These are phyloP conservation scores for Crithidia mellificae DNA, from an alignment of 208 protist genomes.

Conservation along the genomic window DNA sequence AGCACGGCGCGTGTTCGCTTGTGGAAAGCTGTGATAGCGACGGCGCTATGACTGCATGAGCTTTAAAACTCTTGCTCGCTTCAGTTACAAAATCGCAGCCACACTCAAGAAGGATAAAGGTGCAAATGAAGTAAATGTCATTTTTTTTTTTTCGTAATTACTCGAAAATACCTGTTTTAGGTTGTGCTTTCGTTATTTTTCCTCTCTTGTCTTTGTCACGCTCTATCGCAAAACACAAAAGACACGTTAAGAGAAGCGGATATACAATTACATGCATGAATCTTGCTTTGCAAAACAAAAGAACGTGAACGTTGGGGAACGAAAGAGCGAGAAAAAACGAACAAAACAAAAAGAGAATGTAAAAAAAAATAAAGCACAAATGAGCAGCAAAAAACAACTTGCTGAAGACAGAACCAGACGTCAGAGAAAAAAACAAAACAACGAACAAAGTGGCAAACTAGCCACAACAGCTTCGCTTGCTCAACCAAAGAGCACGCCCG, in stretches of 20 bases:
- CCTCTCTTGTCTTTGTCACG: neutral
- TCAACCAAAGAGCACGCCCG: neutral
- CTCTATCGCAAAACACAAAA: neutral
- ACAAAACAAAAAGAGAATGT: neutral
- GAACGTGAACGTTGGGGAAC: neutral
- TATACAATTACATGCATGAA: constrained; percentile 3
- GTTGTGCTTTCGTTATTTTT: neutral
- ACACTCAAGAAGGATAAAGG: too few species aligned
- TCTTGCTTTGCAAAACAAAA: neutral
- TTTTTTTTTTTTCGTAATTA: neutral
- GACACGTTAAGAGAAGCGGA: neutral
- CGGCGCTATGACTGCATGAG: too few species aligned
- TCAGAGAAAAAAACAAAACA: too few species aligned
- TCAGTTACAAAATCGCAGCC: too few species aligned
- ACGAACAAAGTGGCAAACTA: too few species aligned
- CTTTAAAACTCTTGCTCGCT: too few species aligned
- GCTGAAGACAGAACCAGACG: neutral
- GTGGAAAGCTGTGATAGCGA: too few species aligned
- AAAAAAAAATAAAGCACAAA: constrained; percentile 14
- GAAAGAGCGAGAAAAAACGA: constrained; percentile 13
- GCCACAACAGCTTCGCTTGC: neutral
- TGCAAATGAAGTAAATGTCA: too few species aligned
- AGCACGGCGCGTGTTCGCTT: too few species aligned
- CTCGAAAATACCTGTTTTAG: neutral
- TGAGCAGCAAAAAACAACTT: constrained; percentile 3